Conservation (phyloP, 495 filamentous ascomycete species). For the Tuber brumale region DNA sequence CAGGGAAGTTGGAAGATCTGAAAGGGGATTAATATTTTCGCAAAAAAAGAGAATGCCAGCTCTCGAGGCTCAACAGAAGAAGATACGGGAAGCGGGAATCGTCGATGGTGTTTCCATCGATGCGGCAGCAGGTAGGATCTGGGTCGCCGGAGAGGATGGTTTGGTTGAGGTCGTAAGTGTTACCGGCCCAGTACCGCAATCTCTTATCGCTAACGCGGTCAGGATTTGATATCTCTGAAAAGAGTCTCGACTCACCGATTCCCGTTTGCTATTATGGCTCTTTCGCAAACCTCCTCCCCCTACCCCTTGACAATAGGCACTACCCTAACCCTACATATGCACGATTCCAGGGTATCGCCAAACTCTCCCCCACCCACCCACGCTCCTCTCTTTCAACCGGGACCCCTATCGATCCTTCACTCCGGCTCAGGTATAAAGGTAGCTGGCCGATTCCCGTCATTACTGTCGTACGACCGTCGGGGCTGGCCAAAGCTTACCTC, state of each 20-base stretch:
- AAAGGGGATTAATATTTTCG: conserved; percentile 25
- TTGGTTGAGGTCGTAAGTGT: conserved; percentile 33
- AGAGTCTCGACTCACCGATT: conserved; percentile 66
- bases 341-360: conserved; percentile 59
- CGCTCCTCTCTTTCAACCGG: conserved; percentile 71
- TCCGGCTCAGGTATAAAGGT: conserved; percentile 63
- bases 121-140: conserved; percentile 16
- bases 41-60: conserved; percentile 6
- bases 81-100: conserved; percentile 27
- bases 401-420: conserved; percentile 76
- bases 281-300: conserved; percentile 67
- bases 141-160: conserved; percentile 33
- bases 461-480: conserved; percentile 81
- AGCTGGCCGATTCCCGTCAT: conserved; percentile 82
- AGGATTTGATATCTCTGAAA: conserved; percentile 60
- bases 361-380: conserved; percentile 38
- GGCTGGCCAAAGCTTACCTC: conserved; percentile 72
- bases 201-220: not conserved
- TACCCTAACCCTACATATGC: conserved; percentile 70
- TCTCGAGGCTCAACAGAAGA: not conserved
- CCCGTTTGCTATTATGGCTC: conserved; percentile 73
- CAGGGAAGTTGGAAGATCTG: conserved; percentile 19
- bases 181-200: not conserved
- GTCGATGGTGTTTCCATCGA: conserved; percentile 31
- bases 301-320: conserved; percentile 82